Evolutionary conservation across 257 asterid species (phyloP).

Genomic region (Ilex asprella): DNA sequence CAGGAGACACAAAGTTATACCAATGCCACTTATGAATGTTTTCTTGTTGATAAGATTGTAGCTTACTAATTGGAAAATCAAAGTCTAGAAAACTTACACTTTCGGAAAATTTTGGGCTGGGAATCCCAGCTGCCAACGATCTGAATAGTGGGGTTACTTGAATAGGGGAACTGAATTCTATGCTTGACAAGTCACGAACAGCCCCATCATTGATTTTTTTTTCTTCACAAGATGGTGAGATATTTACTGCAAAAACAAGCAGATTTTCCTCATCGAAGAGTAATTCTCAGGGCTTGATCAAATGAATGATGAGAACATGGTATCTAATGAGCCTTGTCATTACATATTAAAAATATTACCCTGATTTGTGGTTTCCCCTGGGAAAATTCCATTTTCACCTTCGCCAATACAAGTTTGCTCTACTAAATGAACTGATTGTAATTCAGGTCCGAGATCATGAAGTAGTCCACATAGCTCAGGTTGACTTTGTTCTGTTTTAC

Average conservation of each 20-base stretch:
- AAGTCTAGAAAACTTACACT: slow-evolving; percentile 52
- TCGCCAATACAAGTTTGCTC: slow-evolving; percentile 34
- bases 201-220: slow-evolving; percentile 24
- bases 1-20: too few species aligned
- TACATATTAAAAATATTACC: slow-evolving; percentile 23
- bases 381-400: slow-evolving; percentile 33
- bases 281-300: neutral
- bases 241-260: slow-evolving; percentile 24
- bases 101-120: slow-evolving; percentile 94
- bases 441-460: slow-evolving; percentile 35
- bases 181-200: slow-evolving; percentile 34
- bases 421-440: slow-evolving; percentile 32
- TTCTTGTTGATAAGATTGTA: too few species aligned
- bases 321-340: neutral
- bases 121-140: slow-evolving; percentile 88
- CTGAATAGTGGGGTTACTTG: slow-evolving; percentile 87
- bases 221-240: slow-evolving; percentile 30
- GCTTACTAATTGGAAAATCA: too few species aligned
- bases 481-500: slow-evolving; percentile 46
- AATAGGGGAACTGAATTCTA: slow-evolving; percentile 69
- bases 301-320: neutral
- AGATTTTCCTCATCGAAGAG: neutral
- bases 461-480: slow-evolving; percentile 31
- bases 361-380: slow-evolving; percentile 27
- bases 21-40: too few species aligned